Evolutionary conservation across 2,329 filamentous ascomycete species (phyloP), one percentile per base, ranked within the genome.

Genomic region (Phialophora expanda): DNA sequence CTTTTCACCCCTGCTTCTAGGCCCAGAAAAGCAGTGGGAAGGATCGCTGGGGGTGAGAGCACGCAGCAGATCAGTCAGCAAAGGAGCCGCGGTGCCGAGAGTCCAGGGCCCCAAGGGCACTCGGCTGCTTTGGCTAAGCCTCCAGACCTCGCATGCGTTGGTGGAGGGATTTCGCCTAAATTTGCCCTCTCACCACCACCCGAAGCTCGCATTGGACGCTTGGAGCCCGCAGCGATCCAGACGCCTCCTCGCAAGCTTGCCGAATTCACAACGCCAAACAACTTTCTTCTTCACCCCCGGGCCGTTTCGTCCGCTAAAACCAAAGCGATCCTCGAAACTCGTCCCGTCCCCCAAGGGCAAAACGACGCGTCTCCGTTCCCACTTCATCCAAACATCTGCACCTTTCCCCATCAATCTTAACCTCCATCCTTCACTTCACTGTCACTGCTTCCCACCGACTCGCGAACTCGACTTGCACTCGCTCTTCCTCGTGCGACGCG

Each of bases 341-440:
- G 34, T 41, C 48, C 48, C 48, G 9, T 12, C 9, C 20, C 48
- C 48, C 48, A 51, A 51, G 24, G 48, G 48, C 20, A 22, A 22
- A 50, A 55, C 41, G 63, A 70, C 68, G 66, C 68, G 66, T 68
- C 63, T 55, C 60, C 64, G 61, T 66, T 62, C 58, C 63, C 62
- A 65, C 64, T 66, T 46, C 41, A 56, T 56, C 67, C 67, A 67
- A 69, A 69, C 67, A 69, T 38, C 57, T 34, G 57, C 30, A 60
- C 30, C 30, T 55, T 28, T 28, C 50, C 48, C 58, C 44, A 61
- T 26, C 50, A 30, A 53, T 41, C 53, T 24, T 41, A 38, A 32
- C 32, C 58, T 58, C 17, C 34, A 26, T 54, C 44, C 50, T 53
- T 62, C 46, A 62, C 32, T 51, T 53, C 24, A 38, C 44, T 17